phyloP scores from a whole-genome alignment of 257 asterid genomes.

The Scutellaria barbata region DNA sequence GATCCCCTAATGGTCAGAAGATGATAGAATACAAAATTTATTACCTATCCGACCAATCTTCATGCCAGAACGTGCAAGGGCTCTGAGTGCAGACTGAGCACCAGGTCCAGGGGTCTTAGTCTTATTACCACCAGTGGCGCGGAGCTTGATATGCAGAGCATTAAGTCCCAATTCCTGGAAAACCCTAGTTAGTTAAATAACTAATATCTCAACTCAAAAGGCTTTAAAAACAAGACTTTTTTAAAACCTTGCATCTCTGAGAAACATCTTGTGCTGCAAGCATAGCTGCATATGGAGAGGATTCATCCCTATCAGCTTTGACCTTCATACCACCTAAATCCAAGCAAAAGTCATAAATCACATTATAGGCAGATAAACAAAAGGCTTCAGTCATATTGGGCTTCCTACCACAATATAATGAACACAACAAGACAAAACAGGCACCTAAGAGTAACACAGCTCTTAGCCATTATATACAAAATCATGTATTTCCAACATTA shows the following conservation, averaged over 20 bases:
- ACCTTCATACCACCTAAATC: constrained; percentile 89
- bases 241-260: constrained; percentile 79
- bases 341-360: not conserved
- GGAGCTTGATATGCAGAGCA: constrained; percentile 89
- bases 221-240: not conserved
- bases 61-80: constrained; percentile 96
- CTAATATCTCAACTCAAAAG: not conserved
- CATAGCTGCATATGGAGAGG: constrained; percentile 98
- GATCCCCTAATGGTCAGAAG: not conserved
- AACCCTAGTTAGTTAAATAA: constrained; percentile 11
- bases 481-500: not conserved
- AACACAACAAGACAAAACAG: too few species aligned
- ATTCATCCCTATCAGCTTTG: constrained; percentile 93
- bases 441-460: too few species aligned
- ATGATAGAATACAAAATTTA: not conserved
- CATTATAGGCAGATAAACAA: not conserved
- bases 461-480: not conserved
- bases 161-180: constrained; percentile 82
- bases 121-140: constrained; percentile 97
- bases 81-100: constrained; percentile 93
- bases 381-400: not conserved
- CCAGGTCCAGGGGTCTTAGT: constrained; percentile 99
- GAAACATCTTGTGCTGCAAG: constrained; percentile 96
- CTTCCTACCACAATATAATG: not conserved
- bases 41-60: constrained; percentile 95